Conservation (phyloP, 2,329 filamentous ascomycete genomes). For the Didymella lethalis region DNA sequence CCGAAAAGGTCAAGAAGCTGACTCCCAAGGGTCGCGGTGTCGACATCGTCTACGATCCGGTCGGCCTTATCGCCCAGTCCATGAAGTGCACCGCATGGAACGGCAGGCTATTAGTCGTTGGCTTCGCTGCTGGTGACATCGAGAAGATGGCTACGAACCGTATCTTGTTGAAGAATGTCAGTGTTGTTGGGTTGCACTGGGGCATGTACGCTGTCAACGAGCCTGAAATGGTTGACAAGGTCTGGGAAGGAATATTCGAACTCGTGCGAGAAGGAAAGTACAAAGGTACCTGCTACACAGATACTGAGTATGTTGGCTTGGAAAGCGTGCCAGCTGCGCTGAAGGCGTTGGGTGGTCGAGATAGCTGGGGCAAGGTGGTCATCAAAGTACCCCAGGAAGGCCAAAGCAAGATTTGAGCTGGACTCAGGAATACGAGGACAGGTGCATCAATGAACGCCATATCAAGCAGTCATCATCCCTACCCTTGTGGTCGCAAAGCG, state of each 20-base stretch:
- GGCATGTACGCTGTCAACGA: constrained; percentile 81
- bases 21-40: constrained; percentile 78
- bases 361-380: constrained; percentile 96
- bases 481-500: background rate
- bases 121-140: constrained; percentile 85
- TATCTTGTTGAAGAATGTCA: constrained; percentile 92
- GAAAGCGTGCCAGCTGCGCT: constrained; percentile 80
- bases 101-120: constrained; percentile 84
- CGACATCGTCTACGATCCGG: constrained; percentile 94
- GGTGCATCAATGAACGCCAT: background rate
- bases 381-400: constrained; percentile 76
- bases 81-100: constrained; percentile 96
- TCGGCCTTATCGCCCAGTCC: constrained; percentile 85
- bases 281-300: constrained; percentile 80
- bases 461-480: background rate
- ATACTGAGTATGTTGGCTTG: constrained; percentile 82
- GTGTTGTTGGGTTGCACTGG: constrained; percentile 90
- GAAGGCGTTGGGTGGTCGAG: constrained; percentile 77
- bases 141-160: constrained; percentile 94
- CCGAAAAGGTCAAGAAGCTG: constrained; percentile 75
- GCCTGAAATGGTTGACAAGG: constrained; percentile 70
- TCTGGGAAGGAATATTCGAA: constrained; percentile 84
- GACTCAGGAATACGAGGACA: background rate
- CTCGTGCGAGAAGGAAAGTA: constrained; percentile 82
- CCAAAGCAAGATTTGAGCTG: constrained; percentile 46